Percentiles rank a stretch among this genome's conserved stretches.
Conservation (phyloP, 1,139 yeast genomes). For the Saccharomycopsis hybrid region DNA sequence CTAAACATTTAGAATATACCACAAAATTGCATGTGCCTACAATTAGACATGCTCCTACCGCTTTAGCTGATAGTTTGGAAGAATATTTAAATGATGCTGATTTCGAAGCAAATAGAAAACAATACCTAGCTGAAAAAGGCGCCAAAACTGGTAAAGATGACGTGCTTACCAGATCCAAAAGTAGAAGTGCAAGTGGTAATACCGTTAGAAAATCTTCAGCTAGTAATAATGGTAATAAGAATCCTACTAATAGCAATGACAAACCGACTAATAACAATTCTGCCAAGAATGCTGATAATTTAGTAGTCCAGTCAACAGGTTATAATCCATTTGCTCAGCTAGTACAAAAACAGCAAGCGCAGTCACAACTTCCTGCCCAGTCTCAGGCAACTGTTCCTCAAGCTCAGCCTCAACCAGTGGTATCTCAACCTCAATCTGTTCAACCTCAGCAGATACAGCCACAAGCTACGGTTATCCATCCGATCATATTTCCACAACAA, state of each 20-base stretch:
- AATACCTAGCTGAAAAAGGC: constrained; percentile 62
- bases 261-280: background rate
- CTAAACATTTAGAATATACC: constrained; percentile 79
- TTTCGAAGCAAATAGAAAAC: constrained; percentile 72
- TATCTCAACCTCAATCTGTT: too few relatives aligned
- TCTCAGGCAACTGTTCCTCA: constrained; percentile 13
- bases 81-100: constrained; percentile 86
- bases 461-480: constrained; percentile 8
- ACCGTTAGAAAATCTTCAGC: too few relatives aligned
- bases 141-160: constrained; percentile 27
- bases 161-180: constrained; percentile 3
- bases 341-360: constrained; percentile 15
- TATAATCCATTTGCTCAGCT: constrained; percentile 12
- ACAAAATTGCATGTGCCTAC: constrained; percentile 92
- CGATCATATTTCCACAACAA: constrained; percentile 10
- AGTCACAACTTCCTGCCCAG: constrained; percentile 20
- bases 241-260: background rate
- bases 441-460: too few relatives aligned
- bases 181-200: background rate
- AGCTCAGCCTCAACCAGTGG: background rate
- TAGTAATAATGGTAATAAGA: background rate
- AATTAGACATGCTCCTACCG: constrained; percentile 95
- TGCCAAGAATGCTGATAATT: constrained; percentile 1
- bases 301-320: constrained; percentile 11
- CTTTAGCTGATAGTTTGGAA: constrained; percentile 76